These are phyloP conservation scores for Picea sitchensis DNA, from an alignment of 75 land plant genomes.

Conservation along the genomic window DNA sequence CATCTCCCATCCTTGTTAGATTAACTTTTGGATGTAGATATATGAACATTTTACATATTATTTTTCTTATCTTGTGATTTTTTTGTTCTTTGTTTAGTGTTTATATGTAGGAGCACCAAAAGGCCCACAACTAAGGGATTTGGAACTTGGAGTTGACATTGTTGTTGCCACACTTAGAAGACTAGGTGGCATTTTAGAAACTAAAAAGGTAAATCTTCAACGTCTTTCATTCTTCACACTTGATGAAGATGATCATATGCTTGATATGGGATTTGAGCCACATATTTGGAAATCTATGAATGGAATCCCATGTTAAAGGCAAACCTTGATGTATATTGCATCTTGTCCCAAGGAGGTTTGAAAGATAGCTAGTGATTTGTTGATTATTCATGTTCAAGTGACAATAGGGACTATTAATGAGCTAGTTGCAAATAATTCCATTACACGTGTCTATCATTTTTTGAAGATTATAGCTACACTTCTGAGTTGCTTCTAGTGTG, in stretches of 20 bases:
- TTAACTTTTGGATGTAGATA: neutral
- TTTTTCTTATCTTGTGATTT: neutral
- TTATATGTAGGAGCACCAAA: constrained; percentile 87
- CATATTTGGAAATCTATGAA: constrained; percentile 79
- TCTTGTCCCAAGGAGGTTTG: constrained; percentile 72
- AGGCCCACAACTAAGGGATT: constrained; percentile 72
- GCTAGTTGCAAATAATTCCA: constrained; percentile 67
- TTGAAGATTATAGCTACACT: neutral
- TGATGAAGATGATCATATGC: constrained; percentile 79
- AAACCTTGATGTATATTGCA: constrained; percentile 76
- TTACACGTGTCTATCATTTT: constrained; percentile 45
- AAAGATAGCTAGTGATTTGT: constrained; percentile 58
- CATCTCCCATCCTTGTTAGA: neutral
- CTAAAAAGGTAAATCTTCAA: constrained; percentile 44
- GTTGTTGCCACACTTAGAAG: constrained; percentile 79
- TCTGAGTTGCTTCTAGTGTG: neutral
- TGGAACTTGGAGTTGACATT: constrained; percentile 64
- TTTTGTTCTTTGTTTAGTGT: constrained; percentile 26
- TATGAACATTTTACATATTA: neutral
- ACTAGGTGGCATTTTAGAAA: constrained; percentile 61
- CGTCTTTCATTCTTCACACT: constrained; percentile 60
- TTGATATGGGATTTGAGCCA: constrained; percentile 88
- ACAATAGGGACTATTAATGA: constrained; percentile 64
- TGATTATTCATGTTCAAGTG: constrained; percentile 59
- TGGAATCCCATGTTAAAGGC: constrained; percentile 46